Base-by-base conservation (phyloP, 2,329 filamentous ascomycete genomes). In the Ophiosphaerella herpotricha region DNA sequence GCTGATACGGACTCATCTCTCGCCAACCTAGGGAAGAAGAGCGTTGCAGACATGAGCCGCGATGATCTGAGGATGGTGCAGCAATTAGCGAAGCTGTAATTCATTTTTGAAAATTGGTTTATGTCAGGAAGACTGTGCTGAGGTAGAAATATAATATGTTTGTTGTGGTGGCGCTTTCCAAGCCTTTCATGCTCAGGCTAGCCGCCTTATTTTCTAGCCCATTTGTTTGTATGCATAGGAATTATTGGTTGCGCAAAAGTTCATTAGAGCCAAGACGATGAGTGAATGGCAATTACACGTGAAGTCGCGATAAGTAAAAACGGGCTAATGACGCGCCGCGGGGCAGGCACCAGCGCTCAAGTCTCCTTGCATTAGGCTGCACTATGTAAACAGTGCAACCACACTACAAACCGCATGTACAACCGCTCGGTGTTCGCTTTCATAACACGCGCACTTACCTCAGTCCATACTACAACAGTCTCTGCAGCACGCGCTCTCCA, bases 1-100 rank as follows among this genome's bases (percentile, higher is more conserved):
- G 69, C 66, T 0, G 68, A 71, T 24, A 70, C 62, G 1, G 70
- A 73, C 24, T 70, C 63, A 23, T 68, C 64, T 18, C 48, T 73
- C 42, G 68, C 64, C 0, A 72, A 71, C 41, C 43, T 72, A 9
- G 68, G 68, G 6, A 68, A 69, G 54, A 66, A 51, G 54, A 60
- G 46, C 21, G 31, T 71, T 7, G 43, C 61, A 9, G 68, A 73
- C 23, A 31, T 73, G 3, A 57, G 52, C 9, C 49, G 68, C 2
- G 51, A 63, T 14, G 68, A 73, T 39, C 47, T 73, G 32, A 65
- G 64, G 43, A 43, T 67, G 2, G 37, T 67, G 16, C 60, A 67
- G 36, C 50, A 61, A 29, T 52, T 48, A 16, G 59, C 64, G 5
- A 71, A 67, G 46, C 43, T 72, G 46, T 72, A 61, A 29, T 29